phyloP scores from a whole-genome alignment of 345 rosid species.

The Brassica nigra region DNA sequence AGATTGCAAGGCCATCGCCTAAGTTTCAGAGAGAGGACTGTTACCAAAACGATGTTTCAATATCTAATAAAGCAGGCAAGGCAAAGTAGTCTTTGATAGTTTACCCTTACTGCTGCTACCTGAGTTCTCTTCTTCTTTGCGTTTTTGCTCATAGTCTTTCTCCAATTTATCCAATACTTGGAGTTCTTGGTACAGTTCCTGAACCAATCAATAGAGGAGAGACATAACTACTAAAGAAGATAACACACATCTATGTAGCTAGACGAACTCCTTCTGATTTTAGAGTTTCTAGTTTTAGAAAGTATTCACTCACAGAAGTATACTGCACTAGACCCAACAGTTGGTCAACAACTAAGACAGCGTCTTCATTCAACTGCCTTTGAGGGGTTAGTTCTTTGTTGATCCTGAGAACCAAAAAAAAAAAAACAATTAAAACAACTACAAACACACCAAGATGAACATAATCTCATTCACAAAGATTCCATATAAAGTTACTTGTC shows the following conservation, averaged over 20 bases:
- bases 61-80: slow-evolving; percentile 7
- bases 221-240: slow-evolving; percentile 15
- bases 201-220: slow-evolving; percentile 14
- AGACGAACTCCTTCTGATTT: slow-evolving; percentile 5
- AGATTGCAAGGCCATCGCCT: slow-evolving; percentile 63
- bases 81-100: background rate
- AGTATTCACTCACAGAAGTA: slow-evolving; percentile 69
- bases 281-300: slow-evolving; percentile 6
- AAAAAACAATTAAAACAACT: slow-evolving; percentile 11
- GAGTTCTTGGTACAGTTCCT: slow-evolving; percentile 82
- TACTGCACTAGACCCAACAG: slow-evolving; percentile 72
- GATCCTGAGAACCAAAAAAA: slow-evolving; percentile 49
- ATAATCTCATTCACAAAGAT: slow-evolving; percentile 5
- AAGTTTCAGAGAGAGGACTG: slow-evolving; percentile 1
- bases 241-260: slow-evolving; percentile 2
- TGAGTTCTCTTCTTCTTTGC: slow-evolving; percentile 64
- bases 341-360: slow-evolving; percentile 57
- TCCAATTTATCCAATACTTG: slow-evolving; percentile 79
- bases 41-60: slow-evolving; percentile 14
- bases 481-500: slow-evolving; percentile 55
- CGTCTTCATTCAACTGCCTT: slow-evolving; percentile 70
- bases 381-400: slow-evolving; percentile 68
- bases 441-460: slow-evolving; percentile 8
- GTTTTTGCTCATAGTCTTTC: slow-evolving; percentile 77
- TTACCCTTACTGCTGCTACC: slow-evolving; percentile 57